phyloP scores from a whole-genome alignment of 352 stramenopile genomes.

The Heterotrichella gracilis region DNA sequence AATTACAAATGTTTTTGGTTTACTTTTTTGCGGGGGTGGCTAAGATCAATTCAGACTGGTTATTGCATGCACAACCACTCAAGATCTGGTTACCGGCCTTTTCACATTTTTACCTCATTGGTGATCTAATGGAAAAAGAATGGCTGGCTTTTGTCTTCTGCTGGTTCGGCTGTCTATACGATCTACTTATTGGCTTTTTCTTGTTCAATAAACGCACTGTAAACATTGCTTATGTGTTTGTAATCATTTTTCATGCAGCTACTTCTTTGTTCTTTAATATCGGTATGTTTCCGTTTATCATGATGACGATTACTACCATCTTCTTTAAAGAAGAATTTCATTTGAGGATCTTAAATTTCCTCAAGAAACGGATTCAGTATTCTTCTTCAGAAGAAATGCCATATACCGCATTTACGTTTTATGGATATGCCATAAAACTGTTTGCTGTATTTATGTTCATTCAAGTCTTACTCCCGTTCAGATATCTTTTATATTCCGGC shows the following conservation, averaged over 20 bases:
- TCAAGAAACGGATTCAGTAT: too few species aligned
- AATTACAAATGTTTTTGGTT: background rate
- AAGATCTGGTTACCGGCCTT: background rate
- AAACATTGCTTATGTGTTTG: background rate
- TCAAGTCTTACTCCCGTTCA: background rate
- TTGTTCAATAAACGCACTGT: background rate
- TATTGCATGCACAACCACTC: background rate
- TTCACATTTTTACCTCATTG: background rate
- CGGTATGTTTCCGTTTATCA: background rate
- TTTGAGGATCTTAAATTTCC: background rate
- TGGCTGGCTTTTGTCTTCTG: background rate
- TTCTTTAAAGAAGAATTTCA: background rate
- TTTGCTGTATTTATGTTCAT: background rate
- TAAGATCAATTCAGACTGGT: slow-evolving; percentile 6
- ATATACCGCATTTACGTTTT: background rate
- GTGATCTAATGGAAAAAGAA: background rate
- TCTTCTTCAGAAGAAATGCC: background rate
- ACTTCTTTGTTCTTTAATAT: slow-evolving; percentile 4
- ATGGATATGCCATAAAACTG: background rate
- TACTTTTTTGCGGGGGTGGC: background rate
- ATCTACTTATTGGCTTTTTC: background rate
- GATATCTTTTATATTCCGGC: background rate
- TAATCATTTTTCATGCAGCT: background rate
- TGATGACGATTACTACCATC: background rate
- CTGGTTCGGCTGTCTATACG: background rate